Base-by-base conservation (phyloP, 1,284 basidiomycete genomes). In the Sanghuangporus sanghuang region DNA sequence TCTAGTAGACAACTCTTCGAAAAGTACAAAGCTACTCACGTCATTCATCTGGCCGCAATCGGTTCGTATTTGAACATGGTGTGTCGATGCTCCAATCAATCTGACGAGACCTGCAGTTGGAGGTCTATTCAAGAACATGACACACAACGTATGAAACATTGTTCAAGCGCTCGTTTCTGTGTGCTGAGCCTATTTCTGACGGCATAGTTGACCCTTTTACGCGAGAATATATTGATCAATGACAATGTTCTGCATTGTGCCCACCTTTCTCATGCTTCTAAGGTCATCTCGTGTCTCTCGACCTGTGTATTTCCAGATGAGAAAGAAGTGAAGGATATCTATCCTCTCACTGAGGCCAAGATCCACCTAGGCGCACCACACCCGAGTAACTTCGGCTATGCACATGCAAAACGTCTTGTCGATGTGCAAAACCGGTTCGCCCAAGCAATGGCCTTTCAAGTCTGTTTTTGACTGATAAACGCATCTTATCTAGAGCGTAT, bases 381-480 rank as follows among this genome's bases (percentile, higher is more conserved):
- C 72, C 80, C 87, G 64, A 92, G 89, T 69, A 96, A 96, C 80
- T 95, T 93, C 77, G 94, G 93, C 16, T 96, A 96, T 70, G 89
- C 94, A 1, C 89, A 96, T 69, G 93, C 92, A 40, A 96, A 96
- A 77, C 82, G 94, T n/a, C 83, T 96, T 79, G 92, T 96, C 2
- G 94, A 96, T 73, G 86, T 95, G 1, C 91, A 94, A 73, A 96
- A 96, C 72, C 92, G 90, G 93, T 95, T 67, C 62, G 87, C 72
- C 21, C 44, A n/a, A 7, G 35, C 40, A 32, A 32, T 38, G 32
- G 2, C 23, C 39, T 35, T 21, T 40, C 38, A 39, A 39, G 39
- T 32, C 38, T 62, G 16, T 35, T 38, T 4, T 11, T 27, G 23
- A 7, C 39, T 32, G n/a, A 54, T 18, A n/a, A 40, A 12, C 32